phyloP scores from a whole-genome alignment of 495 filamentous ascomycete species.

The Jackrogersella multiformis region DNA sequence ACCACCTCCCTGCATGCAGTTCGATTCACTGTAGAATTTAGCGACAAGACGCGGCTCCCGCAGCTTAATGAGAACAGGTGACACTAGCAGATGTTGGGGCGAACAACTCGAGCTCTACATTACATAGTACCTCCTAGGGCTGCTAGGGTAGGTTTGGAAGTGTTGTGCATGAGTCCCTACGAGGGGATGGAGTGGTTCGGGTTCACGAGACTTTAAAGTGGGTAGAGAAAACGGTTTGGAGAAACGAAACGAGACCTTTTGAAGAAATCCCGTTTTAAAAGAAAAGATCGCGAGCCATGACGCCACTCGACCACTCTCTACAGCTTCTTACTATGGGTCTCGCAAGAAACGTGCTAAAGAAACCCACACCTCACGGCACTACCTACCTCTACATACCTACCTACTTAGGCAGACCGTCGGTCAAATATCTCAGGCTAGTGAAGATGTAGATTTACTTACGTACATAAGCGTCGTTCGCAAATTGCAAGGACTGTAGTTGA shows the following conservation, averaged over 20 bases:
- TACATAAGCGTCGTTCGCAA: background rate
- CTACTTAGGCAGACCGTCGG: background rate
- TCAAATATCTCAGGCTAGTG: background rate
- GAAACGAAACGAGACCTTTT: background rate
- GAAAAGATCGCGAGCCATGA: constrained; percentile 32
- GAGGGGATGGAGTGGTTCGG: background rate
- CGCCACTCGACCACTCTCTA: constrained; percentile 19
- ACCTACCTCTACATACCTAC: too few relatives aligned
- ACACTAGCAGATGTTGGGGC: constrained; percentile 21
- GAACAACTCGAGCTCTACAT: background rate
- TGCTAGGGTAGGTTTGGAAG: background rate
- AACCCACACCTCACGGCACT: background rate
- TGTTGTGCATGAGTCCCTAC: constrained; percentile 28
- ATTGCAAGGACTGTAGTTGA: background rate
- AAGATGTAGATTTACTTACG: background rate
- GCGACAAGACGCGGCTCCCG: constrained; percentile 4
- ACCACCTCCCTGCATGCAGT: too few relatives aligned
- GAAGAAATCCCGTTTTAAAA: constrained; percentile 21
- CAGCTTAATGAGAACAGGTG: constrained; percentile 10
- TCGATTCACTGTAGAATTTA: too few relatives aligned
- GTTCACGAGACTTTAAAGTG: background rate
- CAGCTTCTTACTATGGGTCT: constrained; percentile 10
- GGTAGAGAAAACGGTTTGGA: constrained; percentile 7
- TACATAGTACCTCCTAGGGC: too few relatives aligned
- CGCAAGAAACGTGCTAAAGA: background rate